Evolutionary conservation across 306 rosid genomes (phyloP).

Genomic region (Cicer chorassanicum): DNA sequence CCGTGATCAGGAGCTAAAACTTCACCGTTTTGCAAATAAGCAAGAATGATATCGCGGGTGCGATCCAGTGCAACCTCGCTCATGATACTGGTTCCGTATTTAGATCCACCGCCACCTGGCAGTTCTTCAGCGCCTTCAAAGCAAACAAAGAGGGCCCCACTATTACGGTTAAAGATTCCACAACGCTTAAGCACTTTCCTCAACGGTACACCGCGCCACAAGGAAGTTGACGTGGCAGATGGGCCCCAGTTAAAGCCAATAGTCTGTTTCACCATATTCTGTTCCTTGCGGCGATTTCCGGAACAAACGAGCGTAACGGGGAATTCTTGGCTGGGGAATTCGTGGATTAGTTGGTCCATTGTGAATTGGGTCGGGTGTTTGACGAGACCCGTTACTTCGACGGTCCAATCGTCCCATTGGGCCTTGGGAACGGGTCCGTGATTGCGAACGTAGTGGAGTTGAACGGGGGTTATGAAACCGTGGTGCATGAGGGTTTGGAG

Average conservation of each 20-base stretch:
- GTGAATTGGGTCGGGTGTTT: not conserved
- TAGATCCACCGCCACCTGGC: slow-evolving; percentile 21
- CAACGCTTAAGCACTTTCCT: slow-evolving; percentile 8
- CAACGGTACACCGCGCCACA: slow-evolving; percentile 31
- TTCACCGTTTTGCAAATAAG: slow-evolving; percentile 17
- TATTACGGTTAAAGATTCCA: not conserved
- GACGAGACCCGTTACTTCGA: slow-evolving; percentile 9
- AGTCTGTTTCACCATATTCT: slow-evolving; percentile 17
- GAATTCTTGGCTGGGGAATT: slow-evolving; percentile 19
- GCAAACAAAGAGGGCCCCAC: slow-evolving; percentile 12
- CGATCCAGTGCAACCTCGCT: slow-evolving; percentile 31
- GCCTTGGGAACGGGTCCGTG: slow-evolving; percentile 8
- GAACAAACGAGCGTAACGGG: slow-evolving; percentile 14
- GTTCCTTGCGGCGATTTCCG: slow-evolving; percentile 20
- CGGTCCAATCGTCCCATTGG: slow-evolving; percentile 4
- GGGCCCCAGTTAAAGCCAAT: slow-evolving; percentile 31
- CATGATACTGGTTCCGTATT: slow-evolving; percentile 16
- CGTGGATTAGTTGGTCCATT: slow-evolving; percentile 8
- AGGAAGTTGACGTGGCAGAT: not conserved
- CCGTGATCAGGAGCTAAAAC: slow-evolving; percentile 23
- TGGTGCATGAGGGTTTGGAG: slow-evolving; percentile 30
- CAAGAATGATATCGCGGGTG: not conserved
- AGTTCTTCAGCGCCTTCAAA: slow-evolving; percentile 33
- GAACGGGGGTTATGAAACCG: slow-evolving; percentile 15
- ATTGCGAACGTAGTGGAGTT: slow-evolving; percentile 20